These are phyloP conservation scores for Bonia amplexicaulis DNA, from an alignment of 176 grass and related monocot species.

Conservation along the genomic window DNA sequence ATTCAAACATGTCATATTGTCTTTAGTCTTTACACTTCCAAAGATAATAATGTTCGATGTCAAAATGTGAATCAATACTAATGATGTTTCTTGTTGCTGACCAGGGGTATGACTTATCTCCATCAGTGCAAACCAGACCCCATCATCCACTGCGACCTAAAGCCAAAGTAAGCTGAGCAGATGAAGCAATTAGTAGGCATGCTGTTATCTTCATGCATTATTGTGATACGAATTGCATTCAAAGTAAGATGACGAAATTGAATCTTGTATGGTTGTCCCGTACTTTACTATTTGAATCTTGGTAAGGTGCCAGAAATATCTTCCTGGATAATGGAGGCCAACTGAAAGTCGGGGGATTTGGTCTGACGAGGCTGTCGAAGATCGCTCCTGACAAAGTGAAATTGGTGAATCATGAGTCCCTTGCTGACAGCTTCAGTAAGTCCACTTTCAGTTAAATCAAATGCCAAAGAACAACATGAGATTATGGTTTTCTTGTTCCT, in stretches of 20 bases:
- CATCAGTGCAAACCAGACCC: slow-evolving; percentile 93
- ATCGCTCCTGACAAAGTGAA: slow-evolving; percentile 50
- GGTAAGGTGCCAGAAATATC: slow-evolving; percentile 99
- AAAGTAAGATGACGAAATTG: background rate
- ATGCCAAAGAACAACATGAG: background rate
- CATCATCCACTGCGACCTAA: slow-evolving; percentile 92
- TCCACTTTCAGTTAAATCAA: background rate
- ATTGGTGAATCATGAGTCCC: slow-evolving; percentile 40
- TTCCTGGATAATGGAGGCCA: slow-evolving; percentile 89
- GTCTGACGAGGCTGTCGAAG: slow-evolving; percentile 53
- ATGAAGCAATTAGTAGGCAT: slow-evolving; percentile 24
- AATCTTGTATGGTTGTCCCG: slow-evolving; percentile 13
- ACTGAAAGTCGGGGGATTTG: slow-evolving; percentile 79
- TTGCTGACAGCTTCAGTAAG: slow-evolving; percentile 75
- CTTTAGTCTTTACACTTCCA: background rate
- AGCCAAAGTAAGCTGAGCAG: slow-evolving; percentile 98
- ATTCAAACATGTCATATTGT: background rate
- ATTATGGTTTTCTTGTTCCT: background rate
- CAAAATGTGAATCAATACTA: background rate
- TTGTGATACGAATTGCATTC: slow-evolving; percentile 5
- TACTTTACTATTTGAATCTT: slow-evolving; percentile 79
- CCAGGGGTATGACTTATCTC: slow-evolving; percentile 96
- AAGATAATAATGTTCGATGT: background rate
- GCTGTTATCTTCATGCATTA: background rate
- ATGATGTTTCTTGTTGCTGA: background rate